Evolutionary conservation across 106 monocot species (phyloP).

Genomic region (Dendrobium officinale): DNA sequence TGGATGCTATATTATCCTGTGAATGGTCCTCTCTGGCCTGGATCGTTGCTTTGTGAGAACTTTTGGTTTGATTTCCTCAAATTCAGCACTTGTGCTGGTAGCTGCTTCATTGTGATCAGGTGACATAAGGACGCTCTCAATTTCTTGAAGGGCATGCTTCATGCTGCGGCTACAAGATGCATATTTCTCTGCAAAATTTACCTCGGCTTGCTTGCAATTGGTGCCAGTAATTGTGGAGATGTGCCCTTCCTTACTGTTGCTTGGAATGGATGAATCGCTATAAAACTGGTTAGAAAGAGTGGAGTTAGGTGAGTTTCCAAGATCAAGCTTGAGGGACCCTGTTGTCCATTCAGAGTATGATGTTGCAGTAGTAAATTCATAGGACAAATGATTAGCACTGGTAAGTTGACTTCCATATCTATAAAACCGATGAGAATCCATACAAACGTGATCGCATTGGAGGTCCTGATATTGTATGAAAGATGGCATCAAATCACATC

Average conservation of each 20-base stretch:
- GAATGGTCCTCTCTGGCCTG: too few relatives aligned
- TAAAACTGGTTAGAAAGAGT: slow-evolving; percentile 46
- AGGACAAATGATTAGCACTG: background rate
- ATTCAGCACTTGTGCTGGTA: slow-evolving; percentile 17
- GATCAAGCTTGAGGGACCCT: slow-evolving; percentile 19
- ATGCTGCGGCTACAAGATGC: slow-evolving; percentile 28
- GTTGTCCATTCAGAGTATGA: background rate
- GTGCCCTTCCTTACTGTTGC: slow-evolving; percentile 15
- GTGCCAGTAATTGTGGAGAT: too few relatives aligned
- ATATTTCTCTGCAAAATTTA: background rate
- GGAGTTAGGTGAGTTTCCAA: slow-evolving; percentile 50
- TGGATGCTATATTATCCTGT: too few relatives aligned
- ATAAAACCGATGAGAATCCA: background rate
- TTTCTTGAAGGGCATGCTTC: slow-evolving; percentile 49
- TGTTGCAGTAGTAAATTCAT: background rate
- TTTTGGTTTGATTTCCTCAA: slow-evolving; percentile 5
- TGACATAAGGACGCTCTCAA: slow-evolving; percentile 74
- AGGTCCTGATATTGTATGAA: background rate
- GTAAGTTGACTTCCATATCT: background rate
- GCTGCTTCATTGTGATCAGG: slow-evolving; percentile 44
- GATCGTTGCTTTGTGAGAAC: too few relatives aligned
- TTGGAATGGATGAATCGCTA: slow-evolving; percentile 19
- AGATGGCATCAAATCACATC: background rate
- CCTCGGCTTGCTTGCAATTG: too few relatives aligned
- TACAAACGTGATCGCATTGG: background rate